Evolutionary conservation across 140 eudicot species (phyloP), one percentile per base, ranked within the genome.

Genomic region (Ambrosia hybrid): DNA sequence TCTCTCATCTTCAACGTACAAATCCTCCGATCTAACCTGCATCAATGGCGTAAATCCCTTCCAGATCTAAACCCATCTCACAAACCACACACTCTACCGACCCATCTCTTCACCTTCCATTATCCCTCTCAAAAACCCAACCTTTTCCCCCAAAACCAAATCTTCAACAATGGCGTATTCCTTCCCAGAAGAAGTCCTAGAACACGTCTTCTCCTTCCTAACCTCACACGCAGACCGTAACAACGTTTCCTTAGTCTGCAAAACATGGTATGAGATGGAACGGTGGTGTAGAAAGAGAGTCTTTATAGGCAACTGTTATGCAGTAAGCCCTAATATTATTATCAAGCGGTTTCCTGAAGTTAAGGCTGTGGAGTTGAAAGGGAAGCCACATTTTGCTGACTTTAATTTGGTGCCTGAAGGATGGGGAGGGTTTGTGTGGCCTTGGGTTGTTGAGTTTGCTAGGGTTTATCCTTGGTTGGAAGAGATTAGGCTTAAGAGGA

Each of bases 321-420:
- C 99, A 0, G 91, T 82, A 53, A 86, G 79, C 58, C 97, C 99
- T 51, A 67, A 57, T 65, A 59, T 88, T 57, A 34, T 88, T 90
- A 84, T 81, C 68, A 56, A 86, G 76, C 59, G 99, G 81, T 93
- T 93, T 58, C 90, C 90, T 65, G 96, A 93, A 65, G 78, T 90
- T 48, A 83, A 89, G 69, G 79, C 88, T 45, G 76, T 93, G 57
- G 89, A 85, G 79, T 51, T 93, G 38, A 93, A 93, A 56, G 99
- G 99, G 39, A 93, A 90, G 72, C 99, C 99, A 48, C 99, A 93
- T 85, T 93, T 93, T 64, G 99, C 99, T 6, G 99, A 93, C 64
- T 93, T 87, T 39, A 84, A 86, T 84, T 85, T 93, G 74, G 96
- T 93, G 53, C 99, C 99, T 17, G 97, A 93, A 4, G 99, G 97